phyloP scores from a whole-genome alignment of 164 flowering plant genomes.

The Magnolia changhungtana region DNA sequence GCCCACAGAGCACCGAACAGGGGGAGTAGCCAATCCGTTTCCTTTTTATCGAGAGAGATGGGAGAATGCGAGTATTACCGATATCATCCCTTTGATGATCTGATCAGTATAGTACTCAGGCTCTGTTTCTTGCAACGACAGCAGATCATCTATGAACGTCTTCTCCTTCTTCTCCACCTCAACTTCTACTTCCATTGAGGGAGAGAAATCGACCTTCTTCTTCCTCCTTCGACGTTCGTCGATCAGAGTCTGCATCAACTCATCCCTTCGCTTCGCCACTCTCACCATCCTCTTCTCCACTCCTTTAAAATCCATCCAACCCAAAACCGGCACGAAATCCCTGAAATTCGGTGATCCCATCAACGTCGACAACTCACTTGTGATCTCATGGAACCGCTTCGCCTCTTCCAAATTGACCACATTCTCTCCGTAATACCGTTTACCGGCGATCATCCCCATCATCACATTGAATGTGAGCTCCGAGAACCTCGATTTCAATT shows the following conservation, averaged over 20 bases:
- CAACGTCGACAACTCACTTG: constrained; percentile 5
- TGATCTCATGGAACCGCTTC: constrained; percentile 3
- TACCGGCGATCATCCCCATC: constrained; percentile 44
- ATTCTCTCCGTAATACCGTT: constrained; percentile 30
- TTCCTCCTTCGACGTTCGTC: constrained; percentile 6
- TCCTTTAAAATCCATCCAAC: constrained; percentile 18
- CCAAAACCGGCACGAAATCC: constrained; percentile 15
- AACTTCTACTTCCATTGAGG: not conserved
- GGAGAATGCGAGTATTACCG: constrained; percentile 15
- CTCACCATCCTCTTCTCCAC: constrained; percentile 14
- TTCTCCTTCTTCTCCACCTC: constrained; percentile 5
- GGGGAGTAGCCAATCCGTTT: too few species aligned
- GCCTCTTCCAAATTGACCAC: constrained; percentile 8
- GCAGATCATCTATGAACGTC: constrained; percentile 17
- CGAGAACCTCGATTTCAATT: constrained; percentile 27
- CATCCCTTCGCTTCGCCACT: constrained; percentile 9
- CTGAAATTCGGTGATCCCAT: constrained; percentile 5
- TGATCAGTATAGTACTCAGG: constrained; percentile 33
- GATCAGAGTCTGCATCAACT: constrained; percentile 11
- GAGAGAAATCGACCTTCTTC: not conserved
- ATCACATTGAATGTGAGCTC: constrained; percentile 31
- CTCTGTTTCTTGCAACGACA: constrained; percentile 29
- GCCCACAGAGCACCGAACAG: too few species aligned
- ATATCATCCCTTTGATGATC: constrained; percentile 26
- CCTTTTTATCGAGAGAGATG: too few species aligned